Evolutionary conservation across 1,284 basidiomycete genomes (phyloP).

Genomic region (Quambalaria eucalypti): DNA sequence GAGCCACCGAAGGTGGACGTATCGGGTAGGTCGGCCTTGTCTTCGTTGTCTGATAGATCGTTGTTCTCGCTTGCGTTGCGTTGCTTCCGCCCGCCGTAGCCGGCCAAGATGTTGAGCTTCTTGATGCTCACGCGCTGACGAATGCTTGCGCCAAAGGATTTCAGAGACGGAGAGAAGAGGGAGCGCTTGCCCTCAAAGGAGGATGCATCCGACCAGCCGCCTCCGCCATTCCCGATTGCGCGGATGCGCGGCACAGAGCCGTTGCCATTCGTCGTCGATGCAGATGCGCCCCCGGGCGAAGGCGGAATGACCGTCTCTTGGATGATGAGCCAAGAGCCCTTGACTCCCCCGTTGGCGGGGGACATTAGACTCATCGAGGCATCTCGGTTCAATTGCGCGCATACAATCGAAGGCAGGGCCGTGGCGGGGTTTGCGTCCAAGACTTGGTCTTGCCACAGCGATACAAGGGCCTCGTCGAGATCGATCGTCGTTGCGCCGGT

Average conservation of each 20-base stretch:
- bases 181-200: constrained; percentile 3
- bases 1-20: too few relatives aligned
- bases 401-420: constrained; percentile 1
- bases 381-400: constrained; percentile 3
- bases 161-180: constrained; percentile 6
- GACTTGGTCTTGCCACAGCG: constrained; percentile 9
- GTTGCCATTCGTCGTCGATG: background rate
- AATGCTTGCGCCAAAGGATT: background rate
- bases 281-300: background rate
- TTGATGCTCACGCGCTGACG: background rate
- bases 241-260: background rate
- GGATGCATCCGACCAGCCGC: background rate
- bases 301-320: constrained; percentile 2
- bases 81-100: background rate
- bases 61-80: too few relatives aligned
- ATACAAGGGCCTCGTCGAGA: constrained; percentile 4
- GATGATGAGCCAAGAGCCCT: constrained; percentile 3
- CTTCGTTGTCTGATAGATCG: too few relatives aligned
- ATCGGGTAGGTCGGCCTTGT: too few relatives aligned
- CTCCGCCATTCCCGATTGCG: background rate
- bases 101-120: background rate
- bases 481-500: background rate
- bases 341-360: background rate
- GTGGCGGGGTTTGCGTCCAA: constrained; percentile 1
- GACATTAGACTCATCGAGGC: constrained; percentile 1